These are phyloP conservation scores for Populus davidiana DNA, from an alignment of 345 rosid species.

Conservation along the genomic window DNA sequence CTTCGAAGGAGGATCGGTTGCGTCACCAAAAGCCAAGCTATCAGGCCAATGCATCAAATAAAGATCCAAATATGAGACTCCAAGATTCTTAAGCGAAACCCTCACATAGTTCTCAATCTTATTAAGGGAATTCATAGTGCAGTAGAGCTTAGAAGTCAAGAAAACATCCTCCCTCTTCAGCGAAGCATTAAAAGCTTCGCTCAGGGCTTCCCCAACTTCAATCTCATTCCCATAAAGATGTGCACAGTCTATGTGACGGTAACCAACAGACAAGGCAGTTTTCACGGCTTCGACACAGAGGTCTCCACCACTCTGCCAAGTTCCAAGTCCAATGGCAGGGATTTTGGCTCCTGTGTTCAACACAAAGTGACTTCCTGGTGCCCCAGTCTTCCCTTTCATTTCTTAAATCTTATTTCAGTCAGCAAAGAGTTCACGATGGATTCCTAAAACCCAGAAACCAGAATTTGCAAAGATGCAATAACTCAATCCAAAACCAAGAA, in stretches of 20 bases:
- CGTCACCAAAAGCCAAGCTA: slow-evolving; percentile 57
- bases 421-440: background rate
- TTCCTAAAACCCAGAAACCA: slow-evolving; percentile 8
- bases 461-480: background rate
- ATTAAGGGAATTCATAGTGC: slow-evolving; percentile 59
- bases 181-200: slow-evolving; percentile 38
- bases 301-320: slow-evolving; percentile 64
- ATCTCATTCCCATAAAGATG: slow-evolving; percentile 61
- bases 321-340: slow-evolving; percentile 61
- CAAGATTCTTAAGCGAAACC: slow-evolving; percentile 56
- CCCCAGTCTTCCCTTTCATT: slow-evolving; percentile 48
- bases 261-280: slow-evolving; percentile 52
- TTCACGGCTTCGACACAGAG: slow-evolving; percentile 56
- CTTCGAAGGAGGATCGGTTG: slow-evolving; percentile 61
- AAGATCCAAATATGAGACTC: slow-evolving; percentile 59
- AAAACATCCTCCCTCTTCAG: slow-evolving; percentile 54
- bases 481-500: background rate
- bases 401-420: background rate
- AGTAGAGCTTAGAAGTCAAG: slow-evolving; percentile 57
- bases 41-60: slow-evolving; percentile 69
- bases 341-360: slow-evolving; percentile 58
- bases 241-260: slow-evolving; percentile 62
- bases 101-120: slow-evolving; percentile 63
- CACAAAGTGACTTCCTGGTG: slow-evolving; percentile 36
- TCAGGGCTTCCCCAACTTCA: slow-evolving; percentile 61